Evolutionary conservation across 2,329 filamentous ascomycete species (phyloP), one percentile per base, ranked within the genome.

Genomic region (Fusarium sulawesiense): DNA sequence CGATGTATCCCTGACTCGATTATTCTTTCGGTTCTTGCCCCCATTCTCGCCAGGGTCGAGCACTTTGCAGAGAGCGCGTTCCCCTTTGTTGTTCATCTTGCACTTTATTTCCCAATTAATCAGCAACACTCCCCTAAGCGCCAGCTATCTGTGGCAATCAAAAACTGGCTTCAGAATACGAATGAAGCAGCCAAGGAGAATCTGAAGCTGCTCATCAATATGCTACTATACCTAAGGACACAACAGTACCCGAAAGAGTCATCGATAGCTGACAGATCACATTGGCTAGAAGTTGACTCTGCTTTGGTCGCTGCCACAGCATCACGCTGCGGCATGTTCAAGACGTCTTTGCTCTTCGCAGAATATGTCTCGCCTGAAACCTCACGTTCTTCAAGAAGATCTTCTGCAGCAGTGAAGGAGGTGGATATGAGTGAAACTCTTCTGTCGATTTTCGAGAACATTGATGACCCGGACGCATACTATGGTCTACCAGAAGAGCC

Each of bases 381-480:
- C 2, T 77, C 83, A 4, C 84, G 87, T 34, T 80, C 85, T 20
- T 91, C 91, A 45, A 86, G 92, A 62, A 88, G 92, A 51, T 91
- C 92, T 11, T 93, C 91, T 53, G 49, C 49, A 4, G 81, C 83
- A 4, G 76, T 84, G 49, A 84, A 82, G 70, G 81, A 86, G 70
- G 77, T 83, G 48, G 82, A 89, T 27, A 87, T 92, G 9, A 85
- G 87, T 6, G 88, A 92, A 30, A 84, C 97, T 2, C 83, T 98
- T 14, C 85, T 97, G 46, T 84, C 87, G 1, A 94, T 99, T 4
- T 99, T 96, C 78, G 92, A 93, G 76, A 95, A 93, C 65, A 92
- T 99, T 48, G 94, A 98, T 76, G 97, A 99, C 75, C 95, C 94
- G 3, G 96, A 99, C 78, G 91, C 94, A 1, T 99, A 97, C 78